Conservation (phyloP, 1,139 yeast species). For the Scheffersomyces illinoinensis region DNA sequence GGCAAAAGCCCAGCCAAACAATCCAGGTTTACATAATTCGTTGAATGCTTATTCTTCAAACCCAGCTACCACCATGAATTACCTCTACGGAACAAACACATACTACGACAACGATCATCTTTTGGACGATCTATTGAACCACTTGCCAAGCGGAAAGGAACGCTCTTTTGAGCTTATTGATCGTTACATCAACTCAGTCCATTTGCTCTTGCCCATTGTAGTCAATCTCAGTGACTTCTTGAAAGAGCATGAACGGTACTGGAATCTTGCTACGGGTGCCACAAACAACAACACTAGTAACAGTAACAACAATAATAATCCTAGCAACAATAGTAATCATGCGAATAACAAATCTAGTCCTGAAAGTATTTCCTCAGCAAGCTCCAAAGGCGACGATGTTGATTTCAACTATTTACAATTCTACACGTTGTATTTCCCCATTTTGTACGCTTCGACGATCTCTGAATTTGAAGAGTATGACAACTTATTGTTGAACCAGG, state of each 20-base stretch:
- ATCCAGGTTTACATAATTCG: conserved; percentile 26
- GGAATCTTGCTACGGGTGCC: conserved; percentile 29
- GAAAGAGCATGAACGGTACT: conserved; percentile 49
- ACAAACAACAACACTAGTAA: background rate
- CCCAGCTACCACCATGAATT: conserved; percentile 42
- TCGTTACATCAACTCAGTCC: conserved; percentile 52
- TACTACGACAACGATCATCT: conserved; percentile 40
- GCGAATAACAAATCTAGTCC: conserved; percentile 1
- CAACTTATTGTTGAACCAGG: conserved; percentile 47
- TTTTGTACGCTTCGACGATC: conserved; percentile 53
- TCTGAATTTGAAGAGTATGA: conserved; percentile 58
- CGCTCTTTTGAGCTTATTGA: conserved; percentile 52
- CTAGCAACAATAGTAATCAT: background rate
- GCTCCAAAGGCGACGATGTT: conserved; percentile 6
- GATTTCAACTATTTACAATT: conserved; percentile 44
- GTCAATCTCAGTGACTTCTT: conserved; percentile 44
- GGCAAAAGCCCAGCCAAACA: conserved; percentile 12
- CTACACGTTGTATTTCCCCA: conserved; percentile 49
- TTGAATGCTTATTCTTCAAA: conserved; percentile 33
- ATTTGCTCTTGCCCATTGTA: conserved; percentile 53
- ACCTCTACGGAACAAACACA: conserved; percentile 46
- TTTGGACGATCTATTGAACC: conserved; percentile 34
- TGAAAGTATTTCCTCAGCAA: conserved; percentile 8
- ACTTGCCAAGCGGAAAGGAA: conserved; percentile 39
- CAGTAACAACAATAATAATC: background rate